Conservation (phyloP, 306 rosid species). For the Crotalaria pallida region DNA sequence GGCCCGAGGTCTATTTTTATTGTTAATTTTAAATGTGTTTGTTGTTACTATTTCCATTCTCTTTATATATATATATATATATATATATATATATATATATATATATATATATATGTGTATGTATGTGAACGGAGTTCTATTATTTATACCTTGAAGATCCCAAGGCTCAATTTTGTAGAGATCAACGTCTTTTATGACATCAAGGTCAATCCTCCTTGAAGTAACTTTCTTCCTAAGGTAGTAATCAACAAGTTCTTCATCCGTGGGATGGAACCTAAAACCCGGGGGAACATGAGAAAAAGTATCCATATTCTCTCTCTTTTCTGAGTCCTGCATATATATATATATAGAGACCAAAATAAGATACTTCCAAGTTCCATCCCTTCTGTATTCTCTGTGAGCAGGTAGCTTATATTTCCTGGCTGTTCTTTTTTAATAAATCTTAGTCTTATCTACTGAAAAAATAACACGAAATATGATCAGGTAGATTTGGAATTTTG, state of each 20-base stretch:
- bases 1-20: no score
- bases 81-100: no score
- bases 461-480: neutral
- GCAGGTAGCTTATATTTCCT: no score
- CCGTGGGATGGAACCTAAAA: conserved; percentile 93
- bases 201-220: conserved; percentile 72
- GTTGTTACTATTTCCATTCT: no score
- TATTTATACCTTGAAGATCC: conserved; percentile 99
- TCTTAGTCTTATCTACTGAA: no score
- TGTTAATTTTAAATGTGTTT: no score
- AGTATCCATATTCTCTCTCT: conserved; percentile 39
- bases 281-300: conserved; percentile 88
- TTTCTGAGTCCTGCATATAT: conserved; percentile 33
- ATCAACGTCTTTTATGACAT: conserved; percentile 90
- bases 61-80: no score
- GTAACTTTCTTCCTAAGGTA: conserved; percentile 77
- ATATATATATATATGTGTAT: no score
- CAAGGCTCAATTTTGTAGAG: conserved; percentile 94
- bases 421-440: no score
- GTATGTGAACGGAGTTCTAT: neutral
- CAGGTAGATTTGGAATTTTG: neutral
- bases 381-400: no score
- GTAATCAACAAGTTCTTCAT: conserved; percentile 94
- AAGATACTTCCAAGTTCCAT: neutral
- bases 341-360: neutral